Conservation (phyloP, 352 stramenopile genomes). For the Pythium utonaiense region DNA sequence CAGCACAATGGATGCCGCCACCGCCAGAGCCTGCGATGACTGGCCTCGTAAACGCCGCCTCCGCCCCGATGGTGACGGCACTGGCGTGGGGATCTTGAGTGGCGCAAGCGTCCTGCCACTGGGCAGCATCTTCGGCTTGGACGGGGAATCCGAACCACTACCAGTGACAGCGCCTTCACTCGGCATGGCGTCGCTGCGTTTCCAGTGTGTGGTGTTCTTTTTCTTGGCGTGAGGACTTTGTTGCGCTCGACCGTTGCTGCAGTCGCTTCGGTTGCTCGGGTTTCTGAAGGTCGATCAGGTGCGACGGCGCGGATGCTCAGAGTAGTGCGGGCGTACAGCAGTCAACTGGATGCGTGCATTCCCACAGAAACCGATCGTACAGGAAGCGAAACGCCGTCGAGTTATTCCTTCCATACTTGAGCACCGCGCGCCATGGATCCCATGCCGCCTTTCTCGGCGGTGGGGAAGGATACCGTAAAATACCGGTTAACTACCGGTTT, state of each 20-base stretch:
- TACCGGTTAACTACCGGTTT: slow-evolving; percentile 1
- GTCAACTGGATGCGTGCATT: not conserved
- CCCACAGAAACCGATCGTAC: slow-evolving; percentile 4
- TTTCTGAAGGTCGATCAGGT: not conserved
- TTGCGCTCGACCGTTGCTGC: no score
- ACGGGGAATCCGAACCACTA: not conserved
- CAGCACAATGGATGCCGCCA: slow-evolving; percentile 16
- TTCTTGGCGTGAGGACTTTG: slow-evolving; percentile 6
- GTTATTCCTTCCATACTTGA: not conserved
- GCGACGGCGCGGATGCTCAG: no score
- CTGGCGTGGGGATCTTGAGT: not conserved
- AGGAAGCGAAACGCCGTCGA: not conserved
- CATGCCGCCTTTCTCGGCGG: not conserved
- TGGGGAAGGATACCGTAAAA: not conserved
- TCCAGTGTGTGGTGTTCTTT: slow-evolving; percentile 1
- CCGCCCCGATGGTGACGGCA: not conserved
- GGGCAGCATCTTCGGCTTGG: not conserved
- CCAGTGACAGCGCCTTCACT: not conserved
- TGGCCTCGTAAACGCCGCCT: not conserved
- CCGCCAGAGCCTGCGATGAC: slow-evolving; percentile 6
- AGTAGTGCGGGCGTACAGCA: no score
- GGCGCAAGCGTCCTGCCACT: not conserved
- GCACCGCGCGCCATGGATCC: not conserved
- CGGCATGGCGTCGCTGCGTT: not conserved
- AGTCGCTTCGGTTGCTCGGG: not conserved